A percentile compares a stretch with the other conserved stretches of the same genome.
Evolutionary conservation across 2,329 filamentous ascomycete species (phyloP).

Genomic region (Epichloe coenophiala): DNA sequence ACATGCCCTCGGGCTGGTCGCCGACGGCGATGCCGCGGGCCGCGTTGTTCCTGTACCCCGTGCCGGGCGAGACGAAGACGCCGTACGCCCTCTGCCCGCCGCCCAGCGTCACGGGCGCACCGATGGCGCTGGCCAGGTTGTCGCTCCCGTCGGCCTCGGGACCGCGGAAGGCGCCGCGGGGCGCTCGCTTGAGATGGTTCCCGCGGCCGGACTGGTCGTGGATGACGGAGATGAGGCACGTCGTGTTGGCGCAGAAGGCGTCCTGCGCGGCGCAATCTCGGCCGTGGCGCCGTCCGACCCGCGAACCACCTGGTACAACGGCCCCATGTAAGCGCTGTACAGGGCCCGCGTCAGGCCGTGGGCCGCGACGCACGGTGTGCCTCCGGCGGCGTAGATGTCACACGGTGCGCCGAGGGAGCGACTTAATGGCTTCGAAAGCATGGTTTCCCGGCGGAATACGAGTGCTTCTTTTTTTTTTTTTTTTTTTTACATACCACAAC

Average conservation of each 20-base stretch:
- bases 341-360: conserved; percentile 52
- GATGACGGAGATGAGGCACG: conserved; percentile 49
- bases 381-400: conserved; percentile 44
- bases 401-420: conserved; percentile 27
- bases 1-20: conserved; percentile 45
- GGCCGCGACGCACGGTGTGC: conserved; percentile 49
- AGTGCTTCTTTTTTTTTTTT: too few relatives aligned
- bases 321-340: conserved; percentile 36
- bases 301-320: conserved; percentile 47
- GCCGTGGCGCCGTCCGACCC: conserved; percentile 26
- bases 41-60: conserved; percentile 48
- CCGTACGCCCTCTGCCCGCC: conserved; percentile 51
- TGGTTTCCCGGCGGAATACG: neutral
- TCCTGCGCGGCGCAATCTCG: conserved; percentile 35
- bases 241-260: conserved; percentile 44
- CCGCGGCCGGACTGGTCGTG: conserved; percentile 51
- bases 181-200: conserved; percentile 50
- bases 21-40: conserved; percentile 38
- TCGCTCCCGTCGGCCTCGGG: conserved; percentile 44
- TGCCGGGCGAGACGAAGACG: conserved; percentile 47
- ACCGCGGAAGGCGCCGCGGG: conserved; percentile 40
- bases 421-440: neutral
- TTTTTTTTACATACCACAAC: too few relatives aligned
- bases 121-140: conserved; percentile 43
- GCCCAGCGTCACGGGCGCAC: conserved; percentile 46